These are phyloP conservation scores for Lactarius evosmus DNA, from an alignment of 768 basidiomycete species.

Conservation along the genomic window DNA sequence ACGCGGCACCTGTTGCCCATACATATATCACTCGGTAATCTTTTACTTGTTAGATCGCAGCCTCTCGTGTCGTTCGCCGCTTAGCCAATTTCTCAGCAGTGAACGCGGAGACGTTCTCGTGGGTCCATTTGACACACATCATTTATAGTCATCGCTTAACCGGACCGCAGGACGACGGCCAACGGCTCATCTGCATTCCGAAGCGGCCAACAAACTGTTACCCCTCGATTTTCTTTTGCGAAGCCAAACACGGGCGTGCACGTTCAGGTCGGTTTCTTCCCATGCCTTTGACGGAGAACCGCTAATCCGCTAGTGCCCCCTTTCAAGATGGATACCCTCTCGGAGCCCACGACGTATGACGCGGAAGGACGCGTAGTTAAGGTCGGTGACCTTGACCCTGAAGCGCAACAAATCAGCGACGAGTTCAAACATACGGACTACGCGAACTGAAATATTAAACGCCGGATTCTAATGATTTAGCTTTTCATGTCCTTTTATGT, in stretches of 20 bases:
- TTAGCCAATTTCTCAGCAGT: conserved; percentile 46
- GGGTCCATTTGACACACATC: background rate
- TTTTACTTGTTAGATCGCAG: conserved; percentile 46
- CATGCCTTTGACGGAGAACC: no score
- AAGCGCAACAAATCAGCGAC: conserved; percentile 53
- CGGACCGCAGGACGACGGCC: conserved; percentile 25
- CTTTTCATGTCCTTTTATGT: conserved; percentile 8
- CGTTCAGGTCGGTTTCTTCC: conserved; percentile 36
- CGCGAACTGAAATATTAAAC: conserved; percentile 4
- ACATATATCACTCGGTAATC: background rate
- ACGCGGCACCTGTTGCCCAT: background rate
- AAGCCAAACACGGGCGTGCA: conserved; percentile 33
- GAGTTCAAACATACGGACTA: conserved; percentile 58
- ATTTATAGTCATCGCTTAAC: conserved; percentile 27
- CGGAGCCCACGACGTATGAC: conserved; percentile 51
- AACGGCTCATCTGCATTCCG: conserved; percentile 27
- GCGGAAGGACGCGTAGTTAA: conserved; percentile 49
- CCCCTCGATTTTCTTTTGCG: conserved; percentile 22
- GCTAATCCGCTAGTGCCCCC: background rate
- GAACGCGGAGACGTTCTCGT: conserved; percentile 35
- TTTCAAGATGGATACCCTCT: conserved; percentile 19
- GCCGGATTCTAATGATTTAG: background rate
- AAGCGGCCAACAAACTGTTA: conserved; percentile 7
- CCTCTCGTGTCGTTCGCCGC: conserved; percentile 57
- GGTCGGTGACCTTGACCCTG: conserved; percentile 50